Evolutionary conservation across 768 basidiomycete species (phyloP), one percentile per base, ranked within the genome.

Genomic region (Lactarius pseudohatsudake): DNA sequence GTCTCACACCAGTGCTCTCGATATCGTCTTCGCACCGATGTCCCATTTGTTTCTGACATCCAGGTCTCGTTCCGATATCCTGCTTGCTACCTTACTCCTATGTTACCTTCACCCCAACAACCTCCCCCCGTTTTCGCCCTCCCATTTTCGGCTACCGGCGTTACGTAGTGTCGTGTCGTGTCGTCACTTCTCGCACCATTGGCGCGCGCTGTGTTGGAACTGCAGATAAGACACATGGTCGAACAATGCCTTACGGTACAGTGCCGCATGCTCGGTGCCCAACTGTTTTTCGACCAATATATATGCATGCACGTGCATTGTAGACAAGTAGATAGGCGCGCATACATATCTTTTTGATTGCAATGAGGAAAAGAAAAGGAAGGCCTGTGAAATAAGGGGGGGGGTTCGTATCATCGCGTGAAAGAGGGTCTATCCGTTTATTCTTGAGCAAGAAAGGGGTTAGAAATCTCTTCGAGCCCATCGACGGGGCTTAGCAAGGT

Each of bases 401-500:
- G 38, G 3, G 62, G 10, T 53, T 3, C n/a, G 0, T 13, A 38
- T 38, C 36, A 4, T 38, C 11, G 26, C 15, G 50, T 50, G 63
- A 13, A 16, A 26, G 32, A 50, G 20, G 30, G 22, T 36, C 55
- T 18, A n/a, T 34, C n/a, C 30, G 43, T 4, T 76, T 61, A 88
- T 72, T 92, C 91, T 74, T 88, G 88, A 4, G 84, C 81, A 59
- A 85, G 71, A 80, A 96, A 96, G 3, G 94, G 94, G 76, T 96
- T 96, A 16, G 89, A 87, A 63, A 96, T 96, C 76, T 96, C 94
- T 76, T 96, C 94, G 64, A 87, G 94, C 64, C 96, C 96, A 71
- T 98, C 96, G 15, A 95, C 91, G 3, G 96, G 96, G 74, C 92
- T 95, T 66, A 98, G 82, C 8, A 98, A 84, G 0, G 94, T 96